These are phyloP conservation scores for Geotrichum carabidarum DNA, from an alignment of 1,139 yeast genomes.

Conservation along the genomic window DNA sequence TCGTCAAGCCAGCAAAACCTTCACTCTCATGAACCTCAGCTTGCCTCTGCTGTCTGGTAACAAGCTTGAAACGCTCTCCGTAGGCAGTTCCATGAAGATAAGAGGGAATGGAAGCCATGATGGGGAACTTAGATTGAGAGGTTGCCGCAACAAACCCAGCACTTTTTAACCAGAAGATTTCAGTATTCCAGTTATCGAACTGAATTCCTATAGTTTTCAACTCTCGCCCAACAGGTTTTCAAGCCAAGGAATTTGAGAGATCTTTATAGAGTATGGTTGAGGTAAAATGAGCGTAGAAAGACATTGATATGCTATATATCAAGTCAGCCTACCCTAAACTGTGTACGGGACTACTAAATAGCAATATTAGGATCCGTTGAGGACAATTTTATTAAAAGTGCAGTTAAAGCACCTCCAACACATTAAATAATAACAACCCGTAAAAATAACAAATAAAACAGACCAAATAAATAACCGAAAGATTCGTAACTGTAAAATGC, in stretches of 20 bases:
- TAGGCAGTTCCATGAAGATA: slow-evolving; percentile 29
- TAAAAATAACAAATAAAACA: slow-evolving; percentile 6
- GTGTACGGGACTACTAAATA: neutral
- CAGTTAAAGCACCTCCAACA: neutral
- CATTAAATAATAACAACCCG: slow-evolving; percentile 1
- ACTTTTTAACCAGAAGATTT: no score
- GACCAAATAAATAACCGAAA: slow-evolving; percentile 2
- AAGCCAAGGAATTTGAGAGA: no score
- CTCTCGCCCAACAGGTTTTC: no score
- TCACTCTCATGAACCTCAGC: no score
- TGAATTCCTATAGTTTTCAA: no score
- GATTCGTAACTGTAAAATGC: slow-evolving; percentile 19
- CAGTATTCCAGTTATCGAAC: no score
- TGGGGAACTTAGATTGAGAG: neutral
- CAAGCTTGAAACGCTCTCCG: slow-evolving; percentile 26
- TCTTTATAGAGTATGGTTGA: no score
- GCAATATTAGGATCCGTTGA: slow-evolving; percentile 3
- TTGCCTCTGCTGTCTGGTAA: neutral
- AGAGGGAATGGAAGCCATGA: slow-evolving; percentile 21
- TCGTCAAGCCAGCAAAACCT: no score
- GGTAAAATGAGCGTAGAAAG: neutral
- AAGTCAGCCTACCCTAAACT: neutral
- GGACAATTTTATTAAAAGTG: slow-evolving; percentile 5
- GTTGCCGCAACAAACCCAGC: neutral
- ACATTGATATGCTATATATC: neutral